A percentile compares a stretch with the other conserved stretches of the same genome.
These are phyloP conservation scores for Fusarium acutatum DNA, from an alignment of 2,329 filamentous ascomycete species.

Conservation along the genomic window DNA sequence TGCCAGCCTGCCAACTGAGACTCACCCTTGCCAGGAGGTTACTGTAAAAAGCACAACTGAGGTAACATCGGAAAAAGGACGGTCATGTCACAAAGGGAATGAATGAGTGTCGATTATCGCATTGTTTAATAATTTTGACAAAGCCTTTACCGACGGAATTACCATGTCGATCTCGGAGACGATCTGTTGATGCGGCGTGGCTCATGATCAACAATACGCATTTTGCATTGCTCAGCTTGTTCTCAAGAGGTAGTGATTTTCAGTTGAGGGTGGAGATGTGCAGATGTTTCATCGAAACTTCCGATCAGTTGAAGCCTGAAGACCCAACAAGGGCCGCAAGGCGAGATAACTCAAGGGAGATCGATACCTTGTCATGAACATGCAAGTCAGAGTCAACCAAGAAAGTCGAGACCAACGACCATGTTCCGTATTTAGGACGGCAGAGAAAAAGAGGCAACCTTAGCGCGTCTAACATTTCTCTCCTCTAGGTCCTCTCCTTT, in stretches of 20 bases:
- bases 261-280: neutral
- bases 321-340: neutral
- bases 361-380: neutral
- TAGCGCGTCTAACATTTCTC: constrained; percentile 9
- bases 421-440: constrained; percentile 20
- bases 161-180: constrained; percentile 21
- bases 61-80: constrained; percentile 16
- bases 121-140: constrained; percentile 20
- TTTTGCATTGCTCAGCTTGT: constrained; percentile 7
- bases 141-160: constrained; percentile 18
- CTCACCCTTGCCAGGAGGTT: constrained; percentile 16
- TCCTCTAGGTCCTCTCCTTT: constrained; percentile 1
- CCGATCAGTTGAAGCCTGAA: neutral
- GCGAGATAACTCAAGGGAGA: neutral
- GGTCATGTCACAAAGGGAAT: neutral
- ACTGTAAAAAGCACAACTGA: neutral
- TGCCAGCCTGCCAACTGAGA: constrained; percentile 10
- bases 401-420: constrained; percentile 1
- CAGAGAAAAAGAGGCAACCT: neutral
- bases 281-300: constrained; percentile 19
- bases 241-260: constrained; percentile 9
- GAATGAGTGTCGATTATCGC: neutral
- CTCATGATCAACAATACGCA: constrained; percentile 3
- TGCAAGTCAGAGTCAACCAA: constrained; percentile 6
- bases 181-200: constrained; percentile 13